Percentiles rank a stretch among this genome's conserved stretches.
Evolutionary conservation across 1,284 basidiomycete species (phyloP).

Genomic region (Cutaneotrichosporon cutaneum): DNA sequence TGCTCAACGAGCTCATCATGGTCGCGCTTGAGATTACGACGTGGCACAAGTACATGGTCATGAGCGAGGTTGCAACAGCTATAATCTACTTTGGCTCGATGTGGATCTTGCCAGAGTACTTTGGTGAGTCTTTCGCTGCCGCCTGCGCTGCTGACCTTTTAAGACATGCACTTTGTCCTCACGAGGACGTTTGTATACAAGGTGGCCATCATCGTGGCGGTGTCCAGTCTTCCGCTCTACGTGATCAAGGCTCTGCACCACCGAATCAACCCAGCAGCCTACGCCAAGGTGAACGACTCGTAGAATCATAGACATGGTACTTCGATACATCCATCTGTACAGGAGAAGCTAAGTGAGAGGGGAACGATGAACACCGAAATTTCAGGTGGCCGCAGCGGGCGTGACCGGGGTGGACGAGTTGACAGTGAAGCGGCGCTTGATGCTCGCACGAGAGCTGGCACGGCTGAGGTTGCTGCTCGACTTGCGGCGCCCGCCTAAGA

Average conservation of each 20-base stretch:
- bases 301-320: not conserved
- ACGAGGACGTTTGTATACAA: conserved; percentile 91
- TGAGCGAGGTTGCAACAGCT: conserved; percentile 86
- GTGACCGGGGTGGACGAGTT: conserved; percentile 15
- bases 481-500: conserved; percentile 23
- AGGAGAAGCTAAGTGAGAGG: not conserved
- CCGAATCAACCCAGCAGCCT: conserved; percentile 86
- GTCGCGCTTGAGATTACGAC: conserved; percentile 96
- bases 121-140: conserved; percentile 64
- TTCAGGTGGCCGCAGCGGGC: not conserved
- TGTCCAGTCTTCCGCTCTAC: conserved; percentile 88
- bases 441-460: conserved; percentile 25
- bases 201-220: conserved; percentile 87
- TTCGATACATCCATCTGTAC: not conserved
- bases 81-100: conserved; percentile 89
- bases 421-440: conserved; percentile 24
- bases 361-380: not conserved
- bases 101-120: conserved; percentile 91
- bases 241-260: conserved; percentile 84
- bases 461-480: conserved; percentile 27
- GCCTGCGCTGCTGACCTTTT: conserved; percentile 9
- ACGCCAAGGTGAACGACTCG: conserved; percentile 69
- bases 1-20: conserved; percentile 98
- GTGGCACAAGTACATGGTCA: conserved; percentile 96
- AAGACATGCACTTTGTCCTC: conserved; percentile 89